Percentiles rank a stretch among this genome's conserved stretches.
phyloP scores from a whole-genome alignment of 495 filamentous ascomycete species.

The Penicillium antarcticum region DNA sequence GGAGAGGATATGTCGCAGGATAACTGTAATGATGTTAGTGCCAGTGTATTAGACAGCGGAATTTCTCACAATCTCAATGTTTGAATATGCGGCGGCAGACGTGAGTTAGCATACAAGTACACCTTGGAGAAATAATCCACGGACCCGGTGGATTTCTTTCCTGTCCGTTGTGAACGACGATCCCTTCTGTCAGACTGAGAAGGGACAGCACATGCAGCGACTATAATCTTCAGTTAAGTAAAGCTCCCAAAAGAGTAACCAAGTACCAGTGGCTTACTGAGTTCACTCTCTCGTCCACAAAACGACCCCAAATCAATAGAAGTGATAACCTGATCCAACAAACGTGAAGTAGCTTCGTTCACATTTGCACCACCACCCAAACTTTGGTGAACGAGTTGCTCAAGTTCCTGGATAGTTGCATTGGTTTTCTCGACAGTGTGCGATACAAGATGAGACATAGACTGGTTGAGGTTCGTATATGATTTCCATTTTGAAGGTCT shows the following conservation, averaged over 20 bases:
- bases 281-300: conserved; percentile 58
- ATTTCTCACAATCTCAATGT: conserved; percentile 58
- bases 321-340: conserved; percentile 62
- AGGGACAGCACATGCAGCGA: conserved; percentile 21
- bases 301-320: conserved; percentile 67
- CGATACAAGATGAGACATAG: conserved; percentile 11
- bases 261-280: conserved; percentile 37
- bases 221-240: conserved; percentile 12
- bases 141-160: conserved; percentile 7
- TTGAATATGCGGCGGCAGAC: conserved; percentile 62
- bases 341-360: conserved; percentile 41
- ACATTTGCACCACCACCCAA: conserved; percentile 16
- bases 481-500: conserved; percentile 14
- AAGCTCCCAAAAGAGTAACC: neutral
- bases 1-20: conserved; percentile 64
- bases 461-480: conserved; percentile 8
- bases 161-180: neutral
- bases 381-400: conserved; percentile 12
- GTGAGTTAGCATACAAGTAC: conserved; percentile 74
- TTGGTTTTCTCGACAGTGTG: conserved; percentile 17
- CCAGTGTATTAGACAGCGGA: neutral
- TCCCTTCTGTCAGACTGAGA: conserved; percentile 12
- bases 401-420: conserved; percentile 17
- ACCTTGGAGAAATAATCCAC: conserved; percentile 70
- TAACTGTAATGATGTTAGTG: conserved; percentile 44